Base-by-base conservation (phyloP, 768 basidiomycete genomes). In the Termitomyces bulborhizus region DNA sequence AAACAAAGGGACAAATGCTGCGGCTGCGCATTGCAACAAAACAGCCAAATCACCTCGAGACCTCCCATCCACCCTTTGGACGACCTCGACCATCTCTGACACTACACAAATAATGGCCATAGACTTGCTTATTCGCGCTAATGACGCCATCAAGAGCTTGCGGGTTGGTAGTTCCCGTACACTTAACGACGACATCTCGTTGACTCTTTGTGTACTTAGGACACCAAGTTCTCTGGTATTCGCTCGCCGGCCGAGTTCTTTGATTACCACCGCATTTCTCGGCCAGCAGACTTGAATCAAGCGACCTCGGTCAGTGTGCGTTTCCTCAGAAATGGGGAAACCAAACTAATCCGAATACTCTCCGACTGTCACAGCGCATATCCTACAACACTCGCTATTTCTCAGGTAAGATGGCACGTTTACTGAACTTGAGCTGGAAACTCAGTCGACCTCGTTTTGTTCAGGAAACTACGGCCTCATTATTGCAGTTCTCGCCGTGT, bases 301-400 rank as follows among this genome's bases (percentile, higher is more conserved):
- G 88, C 89, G 44, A 86, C 86, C 37, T 81, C 85, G 61, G 89
- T 89, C 58, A 64, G 85, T 72, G 85, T 72, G 2, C 16, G 12
- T 37, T 18, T 43, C 34, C 40, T 42, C 29, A 48, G 18, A 6
- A 55, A 36, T 15, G 41, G 36, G 45, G 36, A 21, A 36, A 43
- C 7, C 21, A 21, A 21, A 21, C 21, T 58, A 4, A 29, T 3
- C 6, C 6, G 29, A 46, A 55, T 12, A 31, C 21, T 21, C 21
- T 21, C 21, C 21, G 1, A 3, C 45, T 21, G 32, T 32, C 51
- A 31, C 65, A 93, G 92, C 84, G 93, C 56, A 90, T 95, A 80
- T 90, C 91, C 24, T 93, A 96, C 76, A 96, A 96, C 74, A 93
- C 93, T 40, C 85, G 89, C 47, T 91, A 90, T 67, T 91, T 90